These are phyloP conservation scores for Rubia peregrina DNA, from an alignment of 305 asterid genomes.

Conservation along the genomic window DNA sequence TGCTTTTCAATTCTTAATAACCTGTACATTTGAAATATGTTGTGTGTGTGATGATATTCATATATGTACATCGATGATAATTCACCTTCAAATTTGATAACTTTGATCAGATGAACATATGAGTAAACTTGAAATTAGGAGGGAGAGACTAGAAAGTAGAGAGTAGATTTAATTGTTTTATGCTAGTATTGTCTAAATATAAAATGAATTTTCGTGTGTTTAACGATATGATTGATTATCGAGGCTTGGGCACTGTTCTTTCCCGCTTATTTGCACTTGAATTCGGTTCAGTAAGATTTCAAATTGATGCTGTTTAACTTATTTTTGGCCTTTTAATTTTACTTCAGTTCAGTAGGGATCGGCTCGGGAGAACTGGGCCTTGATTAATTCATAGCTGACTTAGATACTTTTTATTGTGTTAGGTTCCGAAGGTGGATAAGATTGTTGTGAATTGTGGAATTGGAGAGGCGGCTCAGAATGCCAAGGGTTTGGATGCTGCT, in stretches of 20 bases:
- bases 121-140: neutral
- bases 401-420: slow-evolving; percentile 13
- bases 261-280: too few relatives aligned
- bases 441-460: slow-evolving; percentile 95
- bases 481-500: slow-evolving; percentile 94
- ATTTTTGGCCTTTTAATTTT: too few relatives aligned
- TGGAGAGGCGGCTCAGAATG: slow-evolving; percentile 98
- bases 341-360: too few relatives aligned
- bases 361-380: neutral
- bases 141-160: too few relatives aligned
- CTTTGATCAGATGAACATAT: neutral
- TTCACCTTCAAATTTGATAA: neutral
- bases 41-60: too few relatives aligned
- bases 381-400: neutral
- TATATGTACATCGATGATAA: too few relatives aligned
- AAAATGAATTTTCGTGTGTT: neutral
- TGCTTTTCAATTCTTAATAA: neutral
- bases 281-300: too few relatives aligned
- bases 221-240: neutral
- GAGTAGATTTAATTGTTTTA: neutral
- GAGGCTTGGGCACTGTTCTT: too few relatives aligned
- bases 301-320: too few relatives aligned
- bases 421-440: slow-evolving; percentile 87
- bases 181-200: too few relatives aligned
- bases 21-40: neutral